Base-by-base conservation (phyloP, 2,329 filamentous ascomycete species). In the Mycosphaerella sp. region DNA sequence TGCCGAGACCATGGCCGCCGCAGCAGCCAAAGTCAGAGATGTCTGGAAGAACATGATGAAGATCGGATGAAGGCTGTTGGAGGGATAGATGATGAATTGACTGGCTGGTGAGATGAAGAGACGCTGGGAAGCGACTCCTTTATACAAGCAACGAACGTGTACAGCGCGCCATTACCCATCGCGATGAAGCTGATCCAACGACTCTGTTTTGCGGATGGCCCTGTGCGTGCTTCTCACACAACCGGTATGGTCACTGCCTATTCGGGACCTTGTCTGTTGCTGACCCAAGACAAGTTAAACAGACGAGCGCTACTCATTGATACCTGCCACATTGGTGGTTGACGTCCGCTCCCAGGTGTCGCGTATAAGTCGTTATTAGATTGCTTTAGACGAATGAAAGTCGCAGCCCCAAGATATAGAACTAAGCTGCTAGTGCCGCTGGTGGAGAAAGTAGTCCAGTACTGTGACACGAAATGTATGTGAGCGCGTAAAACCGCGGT, bases 41-140 rank as follows among this genome's bases (percentile, higher is more conserved):
- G 44, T 42, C 39, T 45, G 37, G 50, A 56, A 54, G 51, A 50
- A 43, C 56, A 58, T 58, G 41, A 25, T 54, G 41, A 4, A 42
- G 34, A 14, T 16, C 9, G 25, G 13, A 30, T n/a, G 41, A 6
- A 25, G 39, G 25, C 16, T 3, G 17, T 6, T 2, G 25, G 41
- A 43, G n/a, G 13, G 36, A 16, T 40, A 5, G 36, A 40, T 12
- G 14, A 13, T n/a, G 32, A 8, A 13, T 17, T 9, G n/a, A 17
- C 4, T 1, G 30, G 30, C 6, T n/a, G 10, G 2, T 18, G 16
- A 36, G n/a, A 16, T 9, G 14, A 16, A 12, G 37, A 14, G 13
- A 9, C 21, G 16, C 16, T 49, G 39, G 17, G 39, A 13, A 34
- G 9, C 21, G 18, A 30, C 5, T 1, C 14, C 12, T 34, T 14